A percentile compares a stretch with the other conserved stretches of the same genome.
phyloP scores from a whole-genome alignment of 192 early-diverging fungal species.

The Linnemannia hyalina region DNA sequence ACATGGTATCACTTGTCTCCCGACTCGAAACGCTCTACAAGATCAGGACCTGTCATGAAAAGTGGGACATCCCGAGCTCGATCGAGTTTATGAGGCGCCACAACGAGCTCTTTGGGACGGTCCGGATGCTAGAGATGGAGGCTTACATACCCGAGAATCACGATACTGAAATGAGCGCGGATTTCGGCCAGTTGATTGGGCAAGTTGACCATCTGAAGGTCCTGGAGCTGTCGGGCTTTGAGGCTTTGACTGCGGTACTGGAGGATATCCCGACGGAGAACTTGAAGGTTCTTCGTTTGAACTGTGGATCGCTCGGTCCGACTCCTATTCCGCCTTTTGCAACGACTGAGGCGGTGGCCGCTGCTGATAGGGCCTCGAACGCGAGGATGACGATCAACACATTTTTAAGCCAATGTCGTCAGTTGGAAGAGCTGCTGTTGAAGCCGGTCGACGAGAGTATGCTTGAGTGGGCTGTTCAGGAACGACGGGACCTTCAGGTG shows the following conservation, averaged over 20 bases:
- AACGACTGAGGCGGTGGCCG: not conserved
- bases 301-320: slow-evolving; percentile 32
- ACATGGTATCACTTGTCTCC: slow-evolving; percentile 23
- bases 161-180: slow-evolving; percentile 35
- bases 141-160: slow-evolving; percentile 34
- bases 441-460: slow-evolving; percentile 36
- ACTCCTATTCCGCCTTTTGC: not conserved
- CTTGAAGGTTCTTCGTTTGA: slow-evolving; percentile 41
- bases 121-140: slow-evolving; percentile 44
- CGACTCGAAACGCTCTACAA: slow-evolving; percentile 18
- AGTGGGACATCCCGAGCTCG: slow-evolving; percentile 36
- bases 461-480: slow-evolving; percentile 52
- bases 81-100: slow-evolving; percentile 45
- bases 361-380: not conserved
- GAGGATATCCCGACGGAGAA: slow-evolving; percentile 18
- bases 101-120: slow-evolving; percentile 42
- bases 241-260: slow-evolving; percentile 16
- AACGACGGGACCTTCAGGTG: slow-evolving; percentile 39
- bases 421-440: slow-evolving; percentile 39
- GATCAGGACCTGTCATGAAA: slow-evolving; percentile 45
- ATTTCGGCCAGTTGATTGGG: slow-evolving; percentile 23
- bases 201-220: slow-evolving; percentile 35
- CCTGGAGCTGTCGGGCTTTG: slow-evolving; percentile 42
- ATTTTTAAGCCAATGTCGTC: slow-evolving; percentile 43
- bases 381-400: slow-evolving; percentile 23